A percentile compares a stretch with the other conserved stretches of the same genome.
Conservation (phyloP, 1,139 yeast genomes). For the Debaryomyces singareniensis region DNA sequence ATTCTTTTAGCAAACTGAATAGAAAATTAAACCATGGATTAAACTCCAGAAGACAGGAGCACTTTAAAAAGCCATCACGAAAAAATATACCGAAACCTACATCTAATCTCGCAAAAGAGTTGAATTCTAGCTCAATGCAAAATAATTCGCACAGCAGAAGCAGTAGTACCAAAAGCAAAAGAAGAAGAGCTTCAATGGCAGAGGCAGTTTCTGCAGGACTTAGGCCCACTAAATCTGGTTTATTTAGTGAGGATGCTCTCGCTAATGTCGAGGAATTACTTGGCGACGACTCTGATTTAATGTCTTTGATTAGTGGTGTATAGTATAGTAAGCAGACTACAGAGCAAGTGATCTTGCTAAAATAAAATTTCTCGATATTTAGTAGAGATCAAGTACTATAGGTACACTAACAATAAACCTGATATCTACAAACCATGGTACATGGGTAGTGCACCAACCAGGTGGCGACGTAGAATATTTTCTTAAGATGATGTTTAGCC, state of each 20-base stretch:
- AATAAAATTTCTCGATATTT: too few relatives aligned
- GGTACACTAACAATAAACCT: too few relatives aligned
- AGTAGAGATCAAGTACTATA: too few relatives aligned
- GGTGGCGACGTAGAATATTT: too few relatives aligned
- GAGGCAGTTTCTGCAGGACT: slow-evolving; percentile 75
- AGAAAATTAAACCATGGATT: not conserved
- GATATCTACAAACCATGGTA: too few relatives aligned
- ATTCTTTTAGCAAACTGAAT: not conserved
- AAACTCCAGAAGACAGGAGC: slow-evolving; percentile 15
- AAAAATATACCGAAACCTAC: slow-evolving; percentile 6
- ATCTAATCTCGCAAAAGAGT: not conserved
- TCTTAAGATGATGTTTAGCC: too few relatives aligned
- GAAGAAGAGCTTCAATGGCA: slow-evolving; percentile 56
- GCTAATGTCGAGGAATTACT: slow-evolving; percentile 62
- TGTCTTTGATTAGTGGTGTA: slow-evolving; percentile 41
- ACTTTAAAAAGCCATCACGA: slow-evolving; percentile 8
- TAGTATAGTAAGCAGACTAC: slow-evolving; percentile 9
- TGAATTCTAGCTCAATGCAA: not conserved
- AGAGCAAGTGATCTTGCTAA: too few relatives aligned
- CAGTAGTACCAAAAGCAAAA: slow-evolving; percentile 18
- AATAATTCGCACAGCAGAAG: slow-evolving; percentile 1
- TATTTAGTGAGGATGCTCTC: slow-evolving; percentile 66
- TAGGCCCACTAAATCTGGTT: slow-evolving; percentile 66
- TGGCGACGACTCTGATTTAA: slow-evolving; percentile 41
- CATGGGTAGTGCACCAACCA: too few relatives aligned